Conservation (phyloP, 2,329 filamentous ascomycete species). For the Fusarium fujikuroi region DNA sequence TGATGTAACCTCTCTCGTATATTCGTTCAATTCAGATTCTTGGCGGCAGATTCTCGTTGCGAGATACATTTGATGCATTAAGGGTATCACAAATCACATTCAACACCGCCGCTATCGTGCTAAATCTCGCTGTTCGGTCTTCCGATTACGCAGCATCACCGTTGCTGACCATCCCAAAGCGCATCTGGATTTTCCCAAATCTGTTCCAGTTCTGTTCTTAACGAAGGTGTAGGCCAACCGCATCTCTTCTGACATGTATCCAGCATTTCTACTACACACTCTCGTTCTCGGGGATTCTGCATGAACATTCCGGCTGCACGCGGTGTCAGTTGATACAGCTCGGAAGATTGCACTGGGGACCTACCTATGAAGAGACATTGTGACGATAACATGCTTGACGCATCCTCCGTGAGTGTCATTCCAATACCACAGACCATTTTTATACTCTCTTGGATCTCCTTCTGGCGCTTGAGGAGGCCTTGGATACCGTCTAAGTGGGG, state of each 20-base stretch:
- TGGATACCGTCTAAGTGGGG: slow-evolving; percentile 47
- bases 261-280: slow-evolving; percentile 33
- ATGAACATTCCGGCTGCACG: slow-evolving; percentile 28
- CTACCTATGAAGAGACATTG: slow-evolving; percentile 52
- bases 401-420: slow-evolving; percentile 54
- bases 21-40: background rate
- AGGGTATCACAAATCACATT: background rate
- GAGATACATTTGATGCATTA: too few species aligned
- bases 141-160: background rate
- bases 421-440: slow-evolving; percentile 60
- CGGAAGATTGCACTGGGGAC: fast-evolving
- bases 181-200: slow-evolving; percentile 31
- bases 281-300: slow-evolving; percentile 27
- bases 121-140: background rate
- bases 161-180: slow-evolving; percentile 1
- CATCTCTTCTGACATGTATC: slow-evolving; percentile 36
- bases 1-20: background rate
- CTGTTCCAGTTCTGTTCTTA: slow-evolving; percentile 32
- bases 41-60: fast-evolving
- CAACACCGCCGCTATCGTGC: fast-evolving
- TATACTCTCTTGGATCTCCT: slow-evolving; percentile 36
- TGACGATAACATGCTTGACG: slow-evolving; percentile 55
- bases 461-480: slow-evolving; percentile 54
- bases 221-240: slow-evolving; percentile 38
- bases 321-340: fast-evolving